Base-by-base conservation (phyloP, 2,329 filamentous ascomycete species). In the Paraphoma chrysanthemicola region DNA sequence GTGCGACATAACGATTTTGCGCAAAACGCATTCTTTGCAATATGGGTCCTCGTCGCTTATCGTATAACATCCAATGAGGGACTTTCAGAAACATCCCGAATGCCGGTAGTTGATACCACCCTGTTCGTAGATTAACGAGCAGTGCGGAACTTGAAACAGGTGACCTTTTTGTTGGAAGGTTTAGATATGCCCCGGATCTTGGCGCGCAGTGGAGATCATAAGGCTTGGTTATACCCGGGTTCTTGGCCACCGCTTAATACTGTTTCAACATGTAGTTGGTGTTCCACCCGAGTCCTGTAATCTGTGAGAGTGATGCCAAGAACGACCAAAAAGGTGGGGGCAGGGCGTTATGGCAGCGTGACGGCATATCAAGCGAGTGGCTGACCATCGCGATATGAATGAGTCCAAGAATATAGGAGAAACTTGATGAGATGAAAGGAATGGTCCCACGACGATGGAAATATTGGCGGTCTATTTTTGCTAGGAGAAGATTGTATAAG, bases 141-240 rank as follows among this genome's bases (percentile, higher is more conserved):
- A 44, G 41, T 18, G 44, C 44, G 49, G 44, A 53, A 44, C 30
- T 28, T 60, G 57, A 60, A 63, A 63, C 60, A 54, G 30, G 23
- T 57, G 57, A 56, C 52, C 33, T 4, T 38, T 28, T 43, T 10
- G n/a, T 48, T 8, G 28, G 38, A 36, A 33, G 16, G 31, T 17
- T 31, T 28, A 16, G 44, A 53, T 36, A 44, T 42, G 41, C 54
- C 42, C 48, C 47, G 44, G 50, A 52, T 46, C 57, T 63, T 63
- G 55, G 60, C 60, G 30, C 38, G 36, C 51, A 48, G 51, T 45
- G 48, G 46, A 50, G 50, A 28, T 10, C n/a, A 44, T 39, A 30
- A 48, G 47, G n/a, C 33, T 43, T 36, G 38, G 46, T 47, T 51
- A 42, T 54, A 53, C 14, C 29, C 48, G 49, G 18, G 36, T 38